Percentiles rank a stretch among this genome's conserved stretches.
phyloP scores from a whole-genome alignment of 805 yeast species.

The Candida insectalens region DNA sequence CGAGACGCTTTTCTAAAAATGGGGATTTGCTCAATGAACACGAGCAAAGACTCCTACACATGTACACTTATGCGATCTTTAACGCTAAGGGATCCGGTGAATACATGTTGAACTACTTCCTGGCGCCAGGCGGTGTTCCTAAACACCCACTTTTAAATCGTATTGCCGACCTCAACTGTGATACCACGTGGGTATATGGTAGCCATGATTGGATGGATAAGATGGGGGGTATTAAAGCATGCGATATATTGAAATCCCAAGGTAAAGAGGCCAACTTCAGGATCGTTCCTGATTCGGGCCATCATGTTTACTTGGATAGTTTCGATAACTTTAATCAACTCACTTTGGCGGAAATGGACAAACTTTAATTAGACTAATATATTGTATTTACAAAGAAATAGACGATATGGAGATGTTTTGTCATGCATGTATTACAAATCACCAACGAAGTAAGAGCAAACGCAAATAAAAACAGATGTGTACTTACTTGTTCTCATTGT shows the following conservation, averaged over 20 bases:
- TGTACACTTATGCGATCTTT: conserved; percentile 76
- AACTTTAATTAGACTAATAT: conserved; percentile 6
- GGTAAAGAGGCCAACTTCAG: conserved; percentile 13
- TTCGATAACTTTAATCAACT: conserved; percentile 40
- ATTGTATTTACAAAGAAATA: not conserved
- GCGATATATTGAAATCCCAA: conserved; percentile 24
- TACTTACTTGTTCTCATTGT: conserved; percentile 26
- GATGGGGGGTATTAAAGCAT: conserved; percentile 35
- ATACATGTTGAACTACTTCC: conserved; percentile 71
- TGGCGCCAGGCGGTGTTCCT: conserved; percentile 90
- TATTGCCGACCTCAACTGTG: conserved; percentile 43
- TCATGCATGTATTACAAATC: too few relatives aligned
- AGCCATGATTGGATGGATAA: conserved; percentile 58
- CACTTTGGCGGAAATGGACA: conserved; percentile 42
- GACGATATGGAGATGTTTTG: too few relatives aligned
- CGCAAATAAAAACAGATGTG: too few relatives aligned
- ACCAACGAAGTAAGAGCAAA: too few relatives aligned
- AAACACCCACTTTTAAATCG: conserved; percentile 58
- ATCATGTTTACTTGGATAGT: conserved; percentile 73
- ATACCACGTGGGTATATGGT: conserved; percentile 81
- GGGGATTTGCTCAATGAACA: conserved; percentile 24
- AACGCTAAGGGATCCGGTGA: conserved; percentile 89
- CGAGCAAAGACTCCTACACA: conserved; percentile 52
- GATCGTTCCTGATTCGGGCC: conserved; percentile 52
- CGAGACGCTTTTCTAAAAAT: conserved; percentile 59